phyloP scores from a whole-genome alignment of 225 moss, liverwort and hornwort species.

The Marchantia paleacea region DNA sequence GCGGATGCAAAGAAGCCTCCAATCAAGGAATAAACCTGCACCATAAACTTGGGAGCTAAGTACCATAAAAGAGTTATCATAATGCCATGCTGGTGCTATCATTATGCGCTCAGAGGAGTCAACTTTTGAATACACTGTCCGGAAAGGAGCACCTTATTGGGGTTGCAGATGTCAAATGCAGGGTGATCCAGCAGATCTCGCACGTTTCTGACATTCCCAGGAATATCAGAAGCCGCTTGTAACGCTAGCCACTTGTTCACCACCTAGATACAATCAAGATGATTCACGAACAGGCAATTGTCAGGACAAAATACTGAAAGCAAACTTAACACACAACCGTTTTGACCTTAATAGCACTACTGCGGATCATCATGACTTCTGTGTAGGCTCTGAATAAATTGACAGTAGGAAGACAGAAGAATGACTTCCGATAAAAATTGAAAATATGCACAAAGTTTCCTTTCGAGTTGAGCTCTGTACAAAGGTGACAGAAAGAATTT shows the following conservation, averaged over 20 bases:
- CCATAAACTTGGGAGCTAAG: neutral
- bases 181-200: conserved; percentile 70
- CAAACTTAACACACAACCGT: neutral
- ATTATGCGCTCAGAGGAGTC: no score
- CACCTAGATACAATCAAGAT: conserved; percentile 39
- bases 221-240: conserved; percentile 86
- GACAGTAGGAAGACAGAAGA: no score
- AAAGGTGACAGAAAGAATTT: no score
- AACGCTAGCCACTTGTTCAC: conserved; percentile 93
- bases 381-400: no score
- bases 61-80: no score
- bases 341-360: no score
- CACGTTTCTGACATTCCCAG: conserved; percentile 74
- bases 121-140: no score
- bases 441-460: no score
- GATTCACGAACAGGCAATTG: neutral
- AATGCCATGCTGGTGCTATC: no score
- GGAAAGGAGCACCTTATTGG: conserved; percentile 62
- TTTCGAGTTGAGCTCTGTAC: no score
- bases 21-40: conserved; percentile 81
- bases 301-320: neutral
- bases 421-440: no score
- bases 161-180: conserved; percentile 89
- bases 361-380: no score
- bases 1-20: conserved; percentile 84